Base-by-base conservation (phyloP, 768 basidiomycete genomes). In the Sarcodon aspratus region DNA sequence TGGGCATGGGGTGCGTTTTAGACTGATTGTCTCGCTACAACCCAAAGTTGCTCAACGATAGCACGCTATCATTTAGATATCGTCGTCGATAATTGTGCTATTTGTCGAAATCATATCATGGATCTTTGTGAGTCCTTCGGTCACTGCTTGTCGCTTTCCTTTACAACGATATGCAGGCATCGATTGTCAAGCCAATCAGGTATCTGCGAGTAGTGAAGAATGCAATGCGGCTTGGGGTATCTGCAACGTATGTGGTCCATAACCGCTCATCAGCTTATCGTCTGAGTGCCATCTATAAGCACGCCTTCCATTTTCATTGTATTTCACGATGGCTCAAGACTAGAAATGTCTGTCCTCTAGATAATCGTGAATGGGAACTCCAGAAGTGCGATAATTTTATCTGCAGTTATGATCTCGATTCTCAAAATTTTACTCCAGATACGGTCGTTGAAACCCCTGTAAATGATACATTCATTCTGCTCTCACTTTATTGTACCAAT, bases 21-120 rank as follows among this genome's bases (percentile, higher is more conserved):
- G 9, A 13, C 15, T 52, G 15, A 11, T 42, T 36, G 27, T 11
- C 10, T 47, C 12, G 18, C 31, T 18, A 11, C 44, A 48, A 48
- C 35, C 36, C 43, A 18, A 38, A 44, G 47, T 36, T 37, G 45
- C 51, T 49, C 33, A 53, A 36, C 33, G 18, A 15, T 31, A 3
- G 36, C 4, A n/a, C n/a, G 12, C 1, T 48, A 36, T 61, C 1
- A 8, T 46, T 15, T 52, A 95, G 94, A 98, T 64, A 97, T 98
- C 61, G 93, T 96, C 52, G 95, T 97, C 50, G 95, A 98, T 68
- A 99, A 97, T 69, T 98, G 96, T 60, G 96, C 96, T 46, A 99
- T 99, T 71, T 99, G 96, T 76, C 82, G 93, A 66, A 97, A 97
- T 65, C 95, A 99, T 63, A 98, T 99, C 71, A 99, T 99, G 96